Conservation (phyloP, 2,329 filamentous ascomycete genomes). For the Emydomyces testavorans region DNA sequence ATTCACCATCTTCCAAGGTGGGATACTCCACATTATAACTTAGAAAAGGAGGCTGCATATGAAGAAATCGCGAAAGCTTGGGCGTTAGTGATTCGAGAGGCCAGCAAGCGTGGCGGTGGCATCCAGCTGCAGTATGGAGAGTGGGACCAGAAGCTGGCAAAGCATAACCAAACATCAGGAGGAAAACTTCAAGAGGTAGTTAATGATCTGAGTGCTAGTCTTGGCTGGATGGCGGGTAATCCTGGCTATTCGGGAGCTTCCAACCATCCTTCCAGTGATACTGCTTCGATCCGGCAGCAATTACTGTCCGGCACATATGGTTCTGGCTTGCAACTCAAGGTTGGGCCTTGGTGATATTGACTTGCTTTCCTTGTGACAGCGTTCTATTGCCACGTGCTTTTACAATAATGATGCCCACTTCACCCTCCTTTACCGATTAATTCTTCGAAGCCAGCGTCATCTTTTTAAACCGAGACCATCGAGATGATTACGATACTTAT, state of each 20-base stretch:
- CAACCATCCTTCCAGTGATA: slow-evolving; percentile 24
- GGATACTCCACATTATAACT: slow-evolving; percentile 75
- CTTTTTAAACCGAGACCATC: slow-evolving; percentile 19
- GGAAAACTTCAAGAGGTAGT: slow-evolving; percentile 72
- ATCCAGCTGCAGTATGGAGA: slow-evolving; percentile 79
- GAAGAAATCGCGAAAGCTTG: slow-evolving; percentile 92
- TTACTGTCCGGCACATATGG: slow-evolving; percentile 48
- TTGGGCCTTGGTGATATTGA: slow-evolving; percentile 43
- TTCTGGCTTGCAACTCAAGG: slow-evolving; percentile 42
- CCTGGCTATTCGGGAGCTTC: slow-evolving; percentile 22
- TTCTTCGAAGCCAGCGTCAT: slow-evolving; percentile 5
- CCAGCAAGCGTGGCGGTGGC: slow-evolving; percentile 78
- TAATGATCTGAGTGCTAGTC: slow-evolving; percentile 58
- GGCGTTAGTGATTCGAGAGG: slow-evolving; percentile 82
- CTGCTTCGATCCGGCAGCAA: slow-evolving; percentile 44
- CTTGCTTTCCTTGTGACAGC: background rate
- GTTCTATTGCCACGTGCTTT: background rate
- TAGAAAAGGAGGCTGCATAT: slow-evolving; percentile 91
- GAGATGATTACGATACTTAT: slow-evolving; percentile 37
- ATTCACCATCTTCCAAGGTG: slow-evolving; percentile 84
- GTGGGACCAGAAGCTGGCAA: slow-evolving; percentile 79
- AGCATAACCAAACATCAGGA: slow-evolving; percentile 77
- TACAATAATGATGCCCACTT: slow-evolving; percentile 14
- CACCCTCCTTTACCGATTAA: background rate
- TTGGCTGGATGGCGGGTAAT: slow-evolving; percentile 63